phyloP scores from a whole-genome alignment of 2,329 filamentous ascomycete genomes.

The Colletotrichum sp. region DNA sequence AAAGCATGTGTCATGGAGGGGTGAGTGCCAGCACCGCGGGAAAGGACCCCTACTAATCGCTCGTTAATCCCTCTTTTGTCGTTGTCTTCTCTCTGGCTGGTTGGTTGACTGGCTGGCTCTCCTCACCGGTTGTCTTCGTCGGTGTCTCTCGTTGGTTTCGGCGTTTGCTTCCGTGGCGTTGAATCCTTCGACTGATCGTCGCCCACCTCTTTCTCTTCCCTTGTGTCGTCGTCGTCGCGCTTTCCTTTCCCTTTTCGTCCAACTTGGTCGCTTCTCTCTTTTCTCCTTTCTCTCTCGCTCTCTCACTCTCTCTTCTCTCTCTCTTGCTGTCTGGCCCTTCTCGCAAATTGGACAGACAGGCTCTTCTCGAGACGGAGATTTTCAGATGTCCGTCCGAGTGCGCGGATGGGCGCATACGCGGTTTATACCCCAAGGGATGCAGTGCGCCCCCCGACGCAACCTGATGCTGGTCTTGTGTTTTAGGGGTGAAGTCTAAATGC shows the following conservation, averaged over 20 bases:
- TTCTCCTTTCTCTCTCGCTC: background rate
- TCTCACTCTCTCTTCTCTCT: background rate
- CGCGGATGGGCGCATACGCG: background rate
- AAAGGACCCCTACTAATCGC: background rate
- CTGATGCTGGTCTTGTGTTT: slow-evolving; percentile 15
- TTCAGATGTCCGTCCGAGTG: background rate
- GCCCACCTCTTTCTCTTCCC: background rate
- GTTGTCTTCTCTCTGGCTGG: background rate
- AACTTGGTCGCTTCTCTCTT: background rate
- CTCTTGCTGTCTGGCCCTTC: background rate
- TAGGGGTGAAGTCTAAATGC: slow-evolving; percentile 14
- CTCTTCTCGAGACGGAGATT: background rate
- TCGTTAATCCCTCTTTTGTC: background rate
- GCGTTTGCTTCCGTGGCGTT: background rate
- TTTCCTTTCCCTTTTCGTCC: background rate
- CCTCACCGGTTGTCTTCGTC: background rate
- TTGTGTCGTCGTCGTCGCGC: background rate
- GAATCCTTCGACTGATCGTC: background rate
- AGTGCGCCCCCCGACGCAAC: background rate
- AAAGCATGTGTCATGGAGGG: background rate
- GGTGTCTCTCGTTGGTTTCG: background rate
- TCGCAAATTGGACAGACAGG: background rate
- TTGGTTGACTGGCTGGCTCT: background rate
- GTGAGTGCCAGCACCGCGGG: background rate
- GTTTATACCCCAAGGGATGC: slow-evolving; percentile 2